Percentiles rank a stretch among this genome's conserved stretches.
Evolutionary conservation across 2,329 filamentous ascomycete species (phyloP).

Genomic region (Paracamarosporium sp.): DNA sequence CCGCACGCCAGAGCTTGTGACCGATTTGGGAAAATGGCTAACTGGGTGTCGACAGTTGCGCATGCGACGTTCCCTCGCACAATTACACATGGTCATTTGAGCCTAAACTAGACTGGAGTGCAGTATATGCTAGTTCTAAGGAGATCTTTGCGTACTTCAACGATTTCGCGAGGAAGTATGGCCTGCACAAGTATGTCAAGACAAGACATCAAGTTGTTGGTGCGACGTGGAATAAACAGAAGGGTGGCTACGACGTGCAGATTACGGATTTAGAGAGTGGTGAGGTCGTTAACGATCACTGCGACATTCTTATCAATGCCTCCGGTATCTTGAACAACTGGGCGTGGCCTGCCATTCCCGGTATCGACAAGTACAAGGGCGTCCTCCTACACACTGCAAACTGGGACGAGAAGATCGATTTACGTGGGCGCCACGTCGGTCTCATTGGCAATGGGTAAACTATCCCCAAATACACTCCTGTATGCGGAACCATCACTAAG

Average conservation of each 20-base stretch:
- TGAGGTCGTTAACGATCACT: constrained; percentile 48
- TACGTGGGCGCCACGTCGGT: constrained; percentile 56
- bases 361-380: constrained; percentile 60
- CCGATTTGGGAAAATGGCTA: constrained; percentile 10
- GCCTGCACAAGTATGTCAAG: constrained; percentile 46
- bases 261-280: constrained; percentile 38
- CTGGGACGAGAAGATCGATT: constrained; percentile 61
- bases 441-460: constrained; percentile 60
- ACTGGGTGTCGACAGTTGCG: constrained; percentile 39
- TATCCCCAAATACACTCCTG: constrained; percentile 15
- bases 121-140: constrained; percentile 50
- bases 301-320: constrained; percentile 58
- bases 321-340: constrained; percentile 60
- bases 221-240: constrained; percentile 46
- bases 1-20: background rate
- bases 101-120: constrained; percentile 52
- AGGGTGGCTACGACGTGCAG: constrained; percentile 45
- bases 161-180: constrained; percentile 50
- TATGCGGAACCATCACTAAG: constrained; percentile 21
- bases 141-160: constrained; percentile 55
- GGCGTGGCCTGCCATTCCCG: constrained; percentile 61
- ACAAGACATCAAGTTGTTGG: constrained; percentile 39
- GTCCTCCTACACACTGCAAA: constrained; percentile 62
- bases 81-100: constrained; percentile 61
- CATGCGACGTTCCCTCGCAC: constrained; percentile 60